phyloP scores from a whole-genome alignment of 176 grass and related monocot genomes.

The Metroxylon sagu region DNA sequence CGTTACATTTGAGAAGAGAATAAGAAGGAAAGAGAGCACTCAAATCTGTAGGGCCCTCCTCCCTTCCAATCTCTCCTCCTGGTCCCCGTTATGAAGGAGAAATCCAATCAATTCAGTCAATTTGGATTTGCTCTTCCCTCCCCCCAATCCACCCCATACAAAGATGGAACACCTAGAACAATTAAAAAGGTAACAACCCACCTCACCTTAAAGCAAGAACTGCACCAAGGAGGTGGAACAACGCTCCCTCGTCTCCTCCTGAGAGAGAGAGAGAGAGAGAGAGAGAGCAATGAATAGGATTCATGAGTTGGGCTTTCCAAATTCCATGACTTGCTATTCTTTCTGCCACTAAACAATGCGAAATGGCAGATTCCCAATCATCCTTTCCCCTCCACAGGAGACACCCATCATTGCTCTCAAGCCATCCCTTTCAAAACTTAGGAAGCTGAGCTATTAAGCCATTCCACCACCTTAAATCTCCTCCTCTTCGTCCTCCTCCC shows the following conservation, averaged over 20 bases:
- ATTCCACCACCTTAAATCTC: not conserved
- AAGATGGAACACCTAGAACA: not conserved
- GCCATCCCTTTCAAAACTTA: not conserved
- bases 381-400: slow-evolving; percentile 17
- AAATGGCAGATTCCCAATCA: slow-evolving; percentile 23
- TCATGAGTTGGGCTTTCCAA: slow-evolving; percentile 15
- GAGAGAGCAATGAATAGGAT: slow-evolving; percentile 1
- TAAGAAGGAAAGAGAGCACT: not conserved
- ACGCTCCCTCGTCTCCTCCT: no score
- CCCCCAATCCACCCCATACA: not conserved
- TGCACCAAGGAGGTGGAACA: not conserved
- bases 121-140: not conserved
- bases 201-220: not conserved
- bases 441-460: not conserved
- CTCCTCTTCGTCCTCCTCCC: no score
- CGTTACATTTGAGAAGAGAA: not conserved
- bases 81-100: slow-evolving; percentile 3
- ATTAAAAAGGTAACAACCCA: slow-evolving; percentile 2
- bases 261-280: no score
- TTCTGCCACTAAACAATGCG: slow-evolving; percentile 20
- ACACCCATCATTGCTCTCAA: slow-evolving; percentile 21
- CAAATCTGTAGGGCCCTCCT: not conserved
- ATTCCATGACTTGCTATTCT: slow-evolving; percentile 12
- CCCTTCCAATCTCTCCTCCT: not conserved
- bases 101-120: slow-evolving; percentile 11